Evolutionary conservation across 2,329 filamentous ascomycete species (phyloP), one percentile per base, ranked within the genome.

Genomic region (Aspergillus latus): DNA sequence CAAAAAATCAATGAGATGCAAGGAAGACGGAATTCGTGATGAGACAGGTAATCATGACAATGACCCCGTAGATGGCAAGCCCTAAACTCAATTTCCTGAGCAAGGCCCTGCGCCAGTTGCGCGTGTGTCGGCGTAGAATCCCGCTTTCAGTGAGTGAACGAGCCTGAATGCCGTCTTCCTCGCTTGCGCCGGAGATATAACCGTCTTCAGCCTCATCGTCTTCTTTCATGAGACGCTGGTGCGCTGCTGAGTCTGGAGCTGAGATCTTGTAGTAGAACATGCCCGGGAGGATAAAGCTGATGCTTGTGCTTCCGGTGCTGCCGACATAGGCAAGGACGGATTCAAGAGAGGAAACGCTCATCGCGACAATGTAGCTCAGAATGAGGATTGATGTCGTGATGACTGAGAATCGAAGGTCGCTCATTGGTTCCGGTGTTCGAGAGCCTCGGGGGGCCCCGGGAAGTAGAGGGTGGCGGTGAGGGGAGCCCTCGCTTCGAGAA

Each of bases 231-330:
- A 97, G 79, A 11, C 88, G 85, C 71, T 96, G 93, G 66, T 97
- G 92, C 60, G 93, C 86, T 29, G 87, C 83, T 44, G 90, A 93
- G 54, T 96, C 88, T 0, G 94, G 94, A 26, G 90, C 86, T 10
- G 91, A 95, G 58, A 99, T 97, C 75, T 97, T 97, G 78, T 97
- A 99, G 75, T 97, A 99, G 74, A 99, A 99, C 3, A 99, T 76
- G 0, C 94, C 94, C 0, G 94, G 94, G 0, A 99, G 82, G 62
- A 99, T 97, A 72, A 99, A 99, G 59, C 90, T 96, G 66, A 99
- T 99, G 59, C 90, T 91, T 0, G 94, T 99, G 50, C 88, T 93
- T 52, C 94, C 94, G 0, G 94, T 99, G 65, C 88, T 92, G 39
- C 94, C 94, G 9, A 99, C 94, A 65, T 97, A 99, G 0, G 94